Evolutionary conservation across 345 rosid species (phyloP).

Genomic region (Linum tenue): DNA sequence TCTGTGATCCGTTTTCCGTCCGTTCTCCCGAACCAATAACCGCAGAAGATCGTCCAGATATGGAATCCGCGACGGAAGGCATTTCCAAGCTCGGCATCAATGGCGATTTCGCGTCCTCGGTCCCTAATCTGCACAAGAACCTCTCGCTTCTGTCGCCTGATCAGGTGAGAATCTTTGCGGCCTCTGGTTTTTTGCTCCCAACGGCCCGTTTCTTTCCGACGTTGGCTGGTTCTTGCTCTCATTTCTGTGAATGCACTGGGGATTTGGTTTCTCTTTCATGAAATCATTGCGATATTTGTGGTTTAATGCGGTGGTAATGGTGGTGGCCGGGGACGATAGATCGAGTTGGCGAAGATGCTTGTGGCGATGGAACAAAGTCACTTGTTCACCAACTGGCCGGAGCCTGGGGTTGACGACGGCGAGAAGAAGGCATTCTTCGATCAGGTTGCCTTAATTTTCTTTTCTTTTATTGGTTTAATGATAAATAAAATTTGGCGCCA

Average conservation of each 20-base stretch:
- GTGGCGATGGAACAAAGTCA: conserved; percentile 64
- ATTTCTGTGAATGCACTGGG: background rate
- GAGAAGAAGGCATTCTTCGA: conserved; percentile 53
- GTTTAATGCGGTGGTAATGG: conserved; percentile 5
- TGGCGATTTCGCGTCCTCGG: conserved; percentile 36
- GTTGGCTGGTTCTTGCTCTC: background rate
- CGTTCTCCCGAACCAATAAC: background rate
- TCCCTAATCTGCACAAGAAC: conserved; percentile 54
- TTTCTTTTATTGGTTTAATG: background rate
- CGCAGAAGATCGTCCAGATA: background rate
- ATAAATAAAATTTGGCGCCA: background rate
- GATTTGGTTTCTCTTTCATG: background rate
- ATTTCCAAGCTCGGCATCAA: conserved; percentile 28
- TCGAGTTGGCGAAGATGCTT: conserved; percentile 65
- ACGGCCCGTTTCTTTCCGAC: background rate
- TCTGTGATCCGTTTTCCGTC: background rate
- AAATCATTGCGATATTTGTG: background rate
- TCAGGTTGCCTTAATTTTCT: conserved; percentile 38
- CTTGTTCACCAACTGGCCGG: conserved; percentile 68
- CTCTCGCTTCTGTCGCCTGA: conserved; percentile 46
- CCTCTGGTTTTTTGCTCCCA: background rate
- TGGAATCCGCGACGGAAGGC: conserved; percentile 15
- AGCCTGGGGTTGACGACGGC: conserved; percentile 55
- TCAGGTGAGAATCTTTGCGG: conserved; percentile 27
- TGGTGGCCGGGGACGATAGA: conserved; percentile 27